Evolutionary conservation across 176 grass and related monocot species (phyloP), one percentile per base, ranked within the genome.

Genomic region (Oryza nivara): DNA sequence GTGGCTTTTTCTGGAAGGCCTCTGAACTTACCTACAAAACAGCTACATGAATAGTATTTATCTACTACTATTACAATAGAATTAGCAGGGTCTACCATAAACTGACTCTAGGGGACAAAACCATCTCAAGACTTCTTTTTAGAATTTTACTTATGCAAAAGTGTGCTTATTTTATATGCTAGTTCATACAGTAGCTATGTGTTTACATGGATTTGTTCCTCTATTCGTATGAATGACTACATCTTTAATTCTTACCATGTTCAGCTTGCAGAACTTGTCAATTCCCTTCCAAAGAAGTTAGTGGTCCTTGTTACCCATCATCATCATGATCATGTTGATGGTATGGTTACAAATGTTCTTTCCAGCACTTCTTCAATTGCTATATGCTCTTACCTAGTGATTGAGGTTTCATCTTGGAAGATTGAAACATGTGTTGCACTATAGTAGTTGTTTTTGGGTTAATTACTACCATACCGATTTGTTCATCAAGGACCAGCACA

Each of bases 291-390:
- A 64, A 90, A 85, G 90, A 95, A 90, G 86, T 92, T 98, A 78
- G 9, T 98, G 58, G 86, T 98, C 30, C 92, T 98, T 88, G 89
- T 98, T 81, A 98, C 93, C 36, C 96, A 95, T 92, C 96, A 98
- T 87, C 96, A 98, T 72, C 67, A 87, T 79, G 93, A 98, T 89
- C 96, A 98, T 71, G 67, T 93, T 22, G 88, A 98, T 70, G 96
- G 93, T 98, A 98, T 30, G 90, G 63, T 52, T 48, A 51, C 30
- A 61, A 45, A 19, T 75, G 14, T 38, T 83, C 80, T 61, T 13
- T 41, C 26, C 12, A 79, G 43, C 15, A 61, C 38, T 68, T 79
- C 6, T 81, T 69, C 61, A 58, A n/a, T 70, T 83, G 9, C 73
- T 51, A 12, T 60, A 70, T 63, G 16, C 63, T 77, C 49, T 63